Conservation (phyloP, 306 rosid genomes). For the Dalbergia oliveri region DNA sequence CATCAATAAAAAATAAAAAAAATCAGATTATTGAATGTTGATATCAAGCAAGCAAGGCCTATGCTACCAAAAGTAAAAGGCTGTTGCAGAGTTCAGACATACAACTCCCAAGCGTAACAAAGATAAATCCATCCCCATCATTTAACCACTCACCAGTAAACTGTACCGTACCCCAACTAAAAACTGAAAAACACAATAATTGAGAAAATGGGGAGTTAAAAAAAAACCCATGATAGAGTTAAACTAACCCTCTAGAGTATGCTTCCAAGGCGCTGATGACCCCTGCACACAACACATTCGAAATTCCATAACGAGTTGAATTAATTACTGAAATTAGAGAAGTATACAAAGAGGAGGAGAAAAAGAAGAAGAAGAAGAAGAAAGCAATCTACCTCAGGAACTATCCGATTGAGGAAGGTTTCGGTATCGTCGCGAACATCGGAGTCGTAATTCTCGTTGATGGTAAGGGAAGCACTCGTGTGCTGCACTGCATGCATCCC, state of each 20-base stretch:
- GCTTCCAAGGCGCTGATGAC: constrained; percentile 91
- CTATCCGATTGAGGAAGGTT: constrained; percentile 77
- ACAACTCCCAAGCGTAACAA: background rate
- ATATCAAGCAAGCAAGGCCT: background rate
- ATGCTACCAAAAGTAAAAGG: background rate
- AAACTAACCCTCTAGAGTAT: constrained; percentile 82
- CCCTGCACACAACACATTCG: constrained; percentile 59
- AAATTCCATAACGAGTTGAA: background rate
- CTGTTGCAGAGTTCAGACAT: background rate
- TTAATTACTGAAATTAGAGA: background rate
- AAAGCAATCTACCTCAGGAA: constrained; percentile 73
- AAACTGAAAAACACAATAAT: too few species aligned
- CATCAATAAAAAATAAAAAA: too few species aligned
- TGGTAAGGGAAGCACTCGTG: constrained; percentile 96
- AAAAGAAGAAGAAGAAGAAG: constrained; percentile 25
- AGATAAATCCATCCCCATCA: too few species aligned
- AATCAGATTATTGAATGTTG: background rate
- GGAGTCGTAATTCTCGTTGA: constrained; percentile 92
- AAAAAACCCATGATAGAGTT: background rate
- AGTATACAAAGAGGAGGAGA: background rate
- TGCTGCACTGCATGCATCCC: constrained; percentile 73
- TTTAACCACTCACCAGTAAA: too few species aligned
- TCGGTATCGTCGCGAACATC: constrained; percentile 92
- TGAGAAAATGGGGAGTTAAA: background rate
- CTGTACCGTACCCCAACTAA: too few species aligned